phyloP scores from a whole-genome alignment of 2,329 filamentous ascomycete species.

The Pestalotiopsis sp. region DNA sequence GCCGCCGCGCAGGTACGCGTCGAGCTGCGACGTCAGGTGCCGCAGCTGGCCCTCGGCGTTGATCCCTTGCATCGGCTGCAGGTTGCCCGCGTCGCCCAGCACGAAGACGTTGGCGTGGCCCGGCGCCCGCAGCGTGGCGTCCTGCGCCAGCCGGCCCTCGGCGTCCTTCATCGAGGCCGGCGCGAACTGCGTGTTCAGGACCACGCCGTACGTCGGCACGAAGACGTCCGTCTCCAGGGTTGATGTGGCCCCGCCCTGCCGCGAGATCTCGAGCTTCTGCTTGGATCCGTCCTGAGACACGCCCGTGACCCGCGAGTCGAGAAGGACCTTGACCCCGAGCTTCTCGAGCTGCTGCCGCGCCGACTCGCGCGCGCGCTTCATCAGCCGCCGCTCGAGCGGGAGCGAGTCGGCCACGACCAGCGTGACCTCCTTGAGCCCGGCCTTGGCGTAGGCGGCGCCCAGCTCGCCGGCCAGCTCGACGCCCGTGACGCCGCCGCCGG shows the following conservation, averaged over 20 bases:
- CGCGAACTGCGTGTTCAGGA: slow-evolving; percentile 47
- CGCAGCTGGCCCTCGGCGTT: slow-evolving; percentile 34
- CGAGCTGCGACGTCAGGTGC: slow-evolving; percentile 36
- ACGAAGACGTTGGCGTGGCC: slow-evolving; percentile 45
- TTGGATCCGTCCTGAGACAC: slow-evolving; percentile 13
- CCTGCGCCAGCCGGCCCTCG: slow-evolving; percentile 39
- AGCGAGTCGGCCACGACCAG: slow-evolving; percentile 42
- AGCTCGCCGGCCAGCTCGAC: slow-evolving; percentile 55
- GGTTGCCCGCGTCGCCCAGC: slow-evolving; percentile 44
- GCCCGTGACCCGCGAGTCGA: slow-evolving; percentile 39
- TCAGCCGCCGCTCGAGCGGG: slow-evolving; percentile 37
- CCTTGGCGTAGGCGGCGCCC: slow-evolving; percentile 45
- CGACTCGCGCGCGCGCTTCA: slow-evolving; percentile 40
- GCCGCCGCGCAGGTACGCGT: slow-evolving; percentile 32
- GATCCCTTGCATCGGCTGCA: slow-evolving; percentile 37
- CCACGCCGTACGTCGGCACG: slow-evolving; percentile 48
- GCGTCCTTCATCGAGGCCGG: slow-evolving; percentile 39
- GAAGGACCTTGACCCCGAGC: slow-evolving; percentile 45
- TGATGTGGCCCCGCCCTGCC: slow-evolving; percentile 35
- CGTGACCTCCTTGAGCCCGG: slow-evolving; percentile 48
- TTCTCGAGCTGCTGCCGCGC: slow-evolving; percentile 42
- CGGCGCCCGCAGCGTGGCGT: slow-evolving; percentile 36
- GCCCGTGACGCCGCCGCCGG: slow-evolving; percentile 53
- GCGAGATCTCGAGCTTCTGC: slow-evolving; percentile 35
- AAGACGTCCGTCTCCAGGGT: slow-evolving; percentile 46